Evolutionary conservation across 2,329 filamentous ascomycete species (phyloP).

Genomic region (Colletotrichum eremochloae): DNA sequence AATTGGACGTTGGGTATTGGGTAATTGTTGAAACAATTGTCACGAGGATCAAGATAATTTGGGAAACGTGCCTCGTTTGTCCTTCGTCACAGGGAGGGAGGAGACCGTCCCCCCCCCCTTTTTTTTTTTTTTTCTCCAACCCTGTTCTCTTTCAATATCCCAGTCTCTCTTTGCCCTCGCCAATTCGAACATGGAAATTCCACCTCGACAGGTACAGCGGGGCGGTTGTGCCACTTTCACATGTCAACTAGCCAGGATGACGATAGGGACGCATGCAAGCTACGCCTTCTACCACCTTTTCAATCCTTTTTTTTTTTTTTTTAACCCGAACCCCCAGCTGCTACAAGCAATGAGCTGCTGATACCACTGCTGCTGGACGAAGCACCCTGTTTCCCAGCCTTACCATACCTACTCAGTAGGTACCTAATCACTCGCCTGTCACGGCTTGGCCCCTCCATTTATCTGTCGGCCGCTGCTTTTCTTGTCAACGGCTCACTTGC

Average conservation of each 20-base stretch:
- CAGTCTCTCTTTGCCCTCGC: slow-evolving; percentile 4
- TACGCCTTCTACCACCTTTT: slow-evolving; percentile 9
- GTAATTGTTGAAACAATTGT: slow-evolving; percentile 15
- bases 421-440: neutral
- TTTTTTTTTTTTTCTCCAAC: neutral
- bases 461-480: neutral
- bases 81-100: neutral
- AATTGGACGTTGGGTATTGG: slow-evolving; percentile 4
- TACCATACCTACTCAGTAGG: neutral
- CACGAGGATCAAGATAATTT: slow-evolving; percentile 6
- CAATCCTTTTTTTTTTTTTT: neutral
- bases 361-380: neutral
- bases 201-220: slow-evolving; percentile 20
- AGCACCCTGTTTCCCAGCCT: neutral
- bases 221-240: slow-evolving; percentile 37
- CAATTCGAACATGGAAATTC: neutral
- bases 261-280: slow-evolving; percentile 36
- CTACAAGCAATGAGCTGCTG: slow-evolving; percentile 9
- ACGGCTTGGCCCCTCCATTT: slow-evolving; percentile 2
- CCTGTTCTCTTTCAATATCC: neutral
- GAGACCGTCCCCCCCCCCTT: too few species aligned
- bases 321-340: neutral
- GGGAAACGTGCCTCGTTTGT: neutral
- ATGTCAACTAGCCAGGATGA: slow-evolving; percentile 33
- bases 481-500: neutral